Conservation (phyloP, 306 rosid genomes). For the Malus orientalis region DNA sequence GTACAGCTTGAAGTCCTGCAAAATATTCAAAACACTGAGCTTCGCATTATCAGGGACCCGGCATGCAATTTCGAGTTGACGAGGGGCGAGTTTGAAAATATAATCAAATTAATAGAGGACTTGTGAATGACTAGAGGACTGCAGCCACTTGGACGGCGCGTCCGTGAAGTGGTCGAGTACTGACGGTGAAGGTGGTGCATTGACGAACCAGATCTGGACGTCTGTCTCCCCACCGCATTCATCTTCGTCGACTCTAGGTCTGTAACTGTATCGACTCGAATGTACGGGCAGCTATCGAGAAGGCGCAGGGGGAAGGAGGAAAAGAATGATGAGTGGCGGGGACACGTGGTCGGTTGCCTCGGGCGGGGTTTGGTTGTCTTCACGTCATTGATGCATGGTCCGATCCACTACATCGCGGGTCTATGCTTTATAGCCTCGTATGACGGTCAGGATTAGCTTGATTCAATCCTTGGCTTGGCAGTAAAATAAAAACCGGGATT, state of each 20-base stretch:
- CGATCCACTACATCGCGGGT: background rate
- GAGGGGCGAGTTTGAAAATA: background rate
- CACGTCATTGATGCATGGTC: constrained; percentile 18
- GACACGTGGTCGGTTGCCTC: background rate
- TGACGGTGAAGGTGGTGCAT: constrained; percentile 42
- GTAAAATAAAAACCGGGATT: too few species aligned
- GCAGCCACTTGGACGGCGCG: constrained; percentile 47
- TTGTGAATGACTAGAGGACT: constrained; percentile 48
- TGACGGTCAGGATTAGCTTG: background rate
- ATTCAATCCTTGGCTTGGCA: background rate
- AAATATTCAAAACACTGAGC: background rate
- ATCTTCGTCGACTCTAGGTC: constrained; percentile 7
- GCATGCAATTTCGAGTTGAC: background rate
- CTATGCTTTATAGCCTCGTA: background rate
- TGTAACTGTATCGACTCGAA: background rate
- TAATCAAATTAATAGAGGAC: constrained; percentile 10
- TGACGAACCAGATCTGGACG: constrained; percentile 52
- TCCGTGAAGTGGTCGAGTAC: constrained; percentile 50
- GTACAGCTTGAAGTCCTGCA: constrained; percentile 53
- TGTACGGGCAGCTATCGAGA: background rate
- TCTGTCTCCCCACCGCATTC: constrained; percentile 46
- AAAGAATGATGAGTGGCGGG: constrained; percentile 9
- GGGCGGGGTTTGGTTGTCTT: background rate
- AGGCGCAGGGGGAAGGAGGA: background rate
- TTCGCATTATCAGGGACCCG: background rate